Evolutionary conservation across 345 rosid species (phyloP).

Genomic region (Corchorus capsularis): DNA sequence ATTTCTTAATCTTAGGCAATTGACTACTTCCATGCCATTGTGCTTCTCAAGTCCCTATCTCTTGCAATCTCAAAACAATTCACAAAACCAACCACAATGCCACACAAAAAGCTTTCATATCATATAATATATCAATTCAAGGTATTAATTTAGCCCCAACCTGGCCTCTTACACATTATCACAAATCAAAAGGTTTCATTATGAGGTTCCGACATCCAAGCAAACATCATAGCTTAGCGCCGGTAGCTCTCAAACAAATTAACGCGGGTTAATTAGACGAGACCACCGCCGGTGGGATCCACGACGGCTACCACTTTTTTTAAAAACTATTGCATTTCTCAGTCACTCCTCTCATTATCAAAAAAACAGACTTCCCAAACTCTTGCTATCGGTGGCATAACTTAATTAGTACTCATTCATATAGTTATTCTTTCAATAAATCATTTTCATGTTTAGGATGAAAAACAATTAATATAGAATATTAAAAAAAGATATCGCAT

Average conservation of each 20-base stretch:
- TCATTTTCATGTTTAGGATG: background rate
- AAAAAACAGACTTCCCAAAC: background rate
- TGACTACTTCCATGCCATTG: too few species aligned
- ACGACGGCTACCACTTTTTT: conserved; percentile 5
- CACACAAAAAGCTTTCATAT: background rate
- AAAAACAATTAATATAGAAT: background rate
- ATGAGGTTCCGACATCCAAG: background rate
- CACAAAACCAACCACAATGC: background rate
- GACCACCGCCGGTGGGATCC: conserved; percentile 24
- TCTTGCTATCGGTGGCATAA: background rate
- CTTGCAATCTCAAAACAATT: too few species aligned
- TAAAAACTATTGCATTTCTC: too few species aligned
- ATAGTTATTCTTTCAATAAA: too few species aligned
- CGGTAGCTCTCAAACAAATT: too few species aligned
- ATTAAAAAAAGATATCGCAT: background rate
- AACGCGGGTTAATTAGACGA: background rate
- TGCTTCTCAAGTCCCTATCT: too few species aligned
- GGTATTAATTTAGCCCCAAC: background rate
- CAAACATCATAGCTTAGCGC: background rate
- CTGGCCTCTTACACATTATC: conserved; percentile 1
- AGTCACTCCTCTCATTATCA: background rate
- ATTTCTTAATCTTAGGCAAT: too few species aligned
- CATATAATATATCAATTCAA: background rate
- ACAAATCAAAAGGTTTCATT: background rate
- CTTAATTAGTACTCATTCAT: too few species aligned